Conservation (phyloP, 2,329 filamentous ascomycete genomes). For the Phialophora expanda region DNA sequence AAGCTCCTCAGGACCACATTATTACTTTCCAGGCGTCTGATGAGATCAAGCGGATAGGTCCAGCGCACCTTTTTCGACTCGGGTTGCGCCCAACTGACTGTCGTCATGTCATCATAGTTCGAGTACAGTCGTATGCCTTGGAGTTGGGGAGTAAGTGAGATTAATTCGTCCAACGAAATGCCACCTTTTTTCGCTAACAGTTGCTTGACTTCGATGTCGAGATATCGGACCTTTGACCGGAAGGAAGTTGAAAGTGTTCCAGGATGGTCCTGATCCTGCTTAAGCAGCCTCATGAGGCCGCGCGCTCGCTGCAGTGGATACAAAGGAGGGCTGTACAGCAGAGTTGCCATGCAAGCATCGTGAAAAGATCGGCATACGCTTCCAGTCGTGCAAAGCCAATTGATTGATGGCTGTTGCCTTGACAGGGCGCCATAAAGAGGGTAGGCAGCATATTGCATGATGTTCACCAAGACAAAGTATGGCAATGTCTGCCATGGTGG, state of each 20-base stretch:
- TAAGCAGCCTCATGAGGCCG: conserved; percentile 60
- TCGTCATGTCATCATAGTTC: conserved; percentile 60
- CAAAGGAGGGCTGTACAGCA: conserved; percentile 73
- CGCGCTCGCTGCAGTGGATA: conserved; percentile 58
- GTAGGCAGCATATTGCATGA: conserved; percentile 71
- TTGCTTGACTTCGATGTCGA: conserved; percentile 71
- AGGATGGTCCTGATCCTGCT: conserved; percentile 52
- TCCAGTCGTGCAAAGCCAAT: conserved; percentile 70
- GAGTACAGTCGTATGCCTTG: conserved; percentile 74
- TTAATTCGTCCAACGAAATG: conserved; percentile 62
- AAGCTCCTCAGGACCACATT: conserved; percentile 56
- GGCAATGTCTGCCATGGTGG: conserved; percentile 67
- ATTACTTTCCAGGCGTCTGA: conserved; percentile 64
- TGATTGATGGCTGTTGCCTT: conserved; percentile 51
- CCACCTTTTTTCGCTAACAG: conserved; percentile 61
- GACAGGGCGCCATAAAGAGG: conserved; percentile 59
- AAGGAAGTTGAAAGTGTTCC: conserved; percentile 60
- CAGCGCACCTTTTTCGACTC: conserved; percentile 57
- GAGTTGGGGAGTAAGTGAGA: conserved; percentile 70
- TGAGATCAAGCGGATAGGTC: conserved; percentile 70
- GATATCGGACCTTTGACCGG: conserved; percentile 69
- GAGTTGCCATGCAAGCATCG: conserved; percentile 73
- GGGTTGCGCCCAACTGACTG: conserved; percentile 41
- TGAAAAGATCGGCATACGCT: conserved; percentile 68
- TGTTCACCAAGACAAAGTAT: conserved; percentile 70